Evolutionary conservation across 352 stramenopile species (phyloP).

Genomic region (Pythium phragmiticola): DNA sequence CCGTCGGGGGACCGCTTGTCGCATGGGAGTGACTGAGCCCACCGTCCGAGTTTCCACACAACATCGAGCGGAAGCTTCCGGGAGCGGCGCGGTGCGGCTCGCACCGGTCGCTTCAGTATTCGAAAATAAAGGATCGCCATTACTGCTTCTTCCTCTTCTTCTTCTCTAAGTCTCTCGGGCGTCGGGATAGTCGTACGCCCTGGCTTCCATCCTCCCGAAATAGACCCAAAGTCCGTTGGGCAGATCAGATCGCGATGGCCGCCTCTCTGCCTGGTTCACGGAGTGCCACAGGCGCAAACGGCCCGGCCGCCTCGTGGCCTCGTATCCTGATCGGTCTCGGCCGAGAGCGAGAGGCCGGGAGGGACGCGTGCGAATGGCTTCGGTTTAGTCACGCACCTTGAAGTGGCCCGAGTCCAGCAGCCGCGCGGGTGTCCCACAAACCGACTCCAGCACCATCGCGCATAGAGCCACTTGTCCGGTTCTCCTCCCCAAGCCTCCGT

Average conservation of each 20-base stretch:
- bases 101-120: slow-evolving; percentile 69
- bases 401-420: slow-evolving; percentile 1
- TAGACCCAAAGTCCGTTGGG: no score
- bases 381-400: slow-evolving; percentile 11
- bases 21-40: slow-evolving; percentile 23
- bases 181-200: background rate
- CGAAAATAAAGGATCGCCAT: slow-evolving; percentile 44
- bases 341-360: background rate
- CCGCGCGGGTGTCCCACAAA: slow-evolving; percentile 5
- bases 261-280: no score
- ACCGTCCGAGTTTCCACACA: slow-evolving; percentile 23
- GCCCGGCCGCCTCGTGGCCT: no score
- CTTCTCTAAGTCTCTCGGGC: slow-evolving; percentile 9
- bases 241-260: no score
- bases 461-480: background rate
- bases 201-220: no score
- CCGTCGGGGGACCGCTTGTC: slow-evolving; percentile 8
- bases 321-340: no score
- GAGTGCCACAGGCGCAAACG: no score
- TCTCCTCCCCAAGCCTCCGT: background rate
- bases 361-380: background rate
- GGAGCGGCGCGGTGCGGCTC: slow-evolving; percentile 22
- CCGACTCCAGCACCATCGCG: slow-evolving; percentile 8
- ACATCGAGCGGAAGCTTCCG: slow-evolving; percentile 22
- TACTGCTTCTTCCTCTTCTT: slow-evolving; percentile 43